phyloP scores from a whole-genome alignment of 1,284 basidiomycete genomes.

The Rugosomyces carneus region DNA sequence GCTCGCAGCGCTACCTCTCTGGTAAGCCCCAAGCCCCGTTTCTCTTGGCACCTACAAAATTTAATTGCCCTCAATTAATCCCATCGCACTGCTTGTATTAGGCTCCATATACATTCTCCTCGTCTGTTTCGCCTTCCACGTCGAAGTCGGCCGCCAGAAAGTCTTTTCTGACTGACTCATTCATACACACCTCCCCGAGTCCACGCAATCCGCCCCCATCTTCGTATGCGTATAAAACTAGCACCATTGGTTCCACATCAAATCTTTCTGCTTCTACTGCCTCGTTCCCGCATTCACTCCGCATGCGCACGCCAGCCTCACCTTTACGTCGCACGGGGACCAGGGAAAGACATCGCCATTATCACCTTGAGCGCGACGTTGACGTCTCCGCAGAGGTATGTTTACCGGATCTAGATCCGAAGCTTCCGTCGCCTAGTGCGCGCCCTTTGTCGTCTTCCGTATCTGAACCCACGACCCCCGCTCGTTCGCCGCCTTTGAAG shows the following conservation, averaged over 20 bases:
- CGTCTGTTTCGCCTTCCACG: constrained; percentile 3
- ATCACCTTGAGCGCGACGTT: constrained; percentile 13
- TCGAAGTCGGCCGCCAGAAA: not conserved
- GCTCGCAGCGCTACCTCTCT: not conserved
- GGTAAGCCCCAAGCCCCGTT: constrained; percentile 8
- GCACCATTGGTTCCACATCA: constrained; percentile 4
- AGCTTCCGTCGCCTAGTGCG: not conserved
- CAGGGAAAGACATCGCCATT: constrained; percentile 17
- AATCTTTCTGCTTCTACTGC: constrained; percentile 2
- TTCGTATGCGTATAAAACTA: not conserved
- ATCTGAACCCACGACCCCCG: constrained; percentile 5
- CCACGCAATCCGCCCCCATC: not conserved
- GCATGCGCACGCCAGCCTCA: not conserved
- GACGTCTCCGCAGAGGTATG: not conserved
- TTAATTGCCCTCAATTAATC: not conserved
- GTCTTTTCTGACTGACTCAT: not conserved
- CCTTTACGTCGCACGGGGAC: constrained; percentile 1
- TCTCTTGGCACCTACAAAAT: not conserved
- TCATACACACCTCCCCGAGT: not conserved
- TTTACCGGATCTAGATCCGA: constrained; percentile 4
- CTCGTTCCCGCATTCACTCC: constrained; percentile 9
- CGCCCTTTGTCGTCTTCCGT: not conserved
- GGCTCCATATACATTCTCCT: constrained; percentile 12
- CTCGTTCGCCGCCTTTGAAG: constrained; percentile 1
- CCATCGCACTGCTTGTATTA: constrained; percentile 4